Evolutionary conservation across 441 rosid genomes (phyloP), one percentile per base, ranked within the genome.

Genomic region (Pelargonium cotyledonis): DNA sequence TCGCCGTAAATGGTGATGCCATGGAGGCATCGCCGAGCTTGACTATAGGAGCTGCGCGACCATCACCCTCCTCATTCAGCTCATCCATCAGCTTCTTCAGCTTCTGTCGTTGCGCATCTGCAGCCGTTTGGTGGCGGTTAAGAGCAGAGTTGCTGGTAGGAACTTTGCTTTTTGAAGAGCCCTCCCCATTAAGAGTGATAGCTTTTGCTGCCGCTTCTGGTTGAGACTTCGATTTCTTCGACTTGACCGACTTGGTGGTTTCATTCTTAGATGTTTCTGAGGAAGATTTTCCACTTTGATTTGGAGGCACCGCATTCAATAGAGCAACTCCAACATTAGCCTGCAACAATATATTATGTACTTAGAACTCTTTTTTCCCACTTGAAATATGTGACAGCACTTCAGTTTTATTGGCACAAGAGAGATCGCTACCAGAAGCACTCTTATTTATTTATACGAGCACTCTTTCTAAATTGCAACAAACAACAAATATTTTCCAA

Each of bases 21-120:
- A 95, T 95, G 51, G 99, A 95, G 41, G 99, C 99, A 79, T 95
- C 98, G 0, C 99, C 99, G n/a, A 95, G 98, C 84, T 88, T 95
- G 72, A 95, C 99, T 16, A 95, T 66, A 6, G 99, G 98, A 66
- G 96, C 95, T 49, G 97, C 57, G 61, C 91, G 96, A 67, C 99
- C 96, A 80, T 95, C 99, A 65, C 87, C 81, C 47, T 92, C 99
- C 73, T 75, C 96, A 65, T 95, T 92, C 82, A 92, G 67, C 75
- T 95, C 97, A 67, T 92, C 97, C 98, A 95, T 87, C 78, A 95
- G 72, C 82, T 89, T 92, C 86, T 82, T 89, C 75, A 95, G 80
- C 84, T 86, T 92, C 79, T 90, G 82, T 47, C 88, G 84, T 66
- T 89, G 98, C 81, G 78, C 66, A 76, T 95, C 99, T 44, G 84